These are phyloP conservation scores for Beauveria scarabaeidicola DNA, from an alignment of 2,329 filamentous ascomycete genomes.

Conservation along the genomic window DNA sequence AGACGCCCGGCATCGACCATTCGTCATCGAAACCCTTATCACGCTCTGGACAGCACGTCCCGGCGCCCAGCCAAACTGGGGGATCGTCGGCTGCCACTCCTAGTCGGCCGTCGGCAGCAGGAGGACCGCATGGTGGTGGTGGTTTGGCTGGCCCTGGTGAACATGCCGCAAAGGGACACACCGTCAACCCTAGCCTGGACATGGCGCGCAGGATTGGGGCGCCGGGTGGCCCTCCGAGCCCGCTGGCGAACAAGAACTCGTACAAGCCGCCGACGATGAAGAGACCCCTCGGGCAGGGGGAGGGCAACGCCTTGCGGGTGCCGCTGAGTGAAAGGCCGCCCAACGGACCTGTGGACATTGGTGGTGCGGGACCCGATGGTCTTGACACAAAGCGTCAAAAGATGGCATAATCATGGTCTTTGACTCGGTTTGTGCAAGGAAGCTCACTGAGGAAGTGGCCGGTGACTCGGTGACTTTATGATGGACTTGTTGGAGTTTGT, in stretches of 20 bases:
- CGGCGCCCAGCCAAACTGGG: slow-evolving; percentile 27
- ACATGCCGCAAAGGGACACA: slow-evolving; percentile 28
- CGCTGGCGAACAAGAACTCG: slow-evolving; percentile 47
- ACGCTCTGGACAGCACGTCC: slow-evolving; percentile 45
- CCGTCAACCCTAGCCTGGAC: slow-evolving; percentile 46
- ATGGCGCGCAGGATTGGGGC: slow-evolving; percentile 50
- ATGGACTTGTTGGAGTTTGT: slow-evolving; percentile 1
- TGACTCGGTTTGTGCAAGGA: not conserved
- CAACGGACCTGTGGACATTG: slow-evolving; percentile 26
- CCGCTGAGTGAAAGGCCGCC: slow-evolving; percentile 43
- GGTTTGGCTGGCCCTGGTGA: slow-evolving; percentile 8
- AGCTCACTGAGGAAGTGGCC: not conserved
- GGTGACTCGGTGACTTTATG: not conserved
- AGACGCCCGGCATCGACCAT: slow-evolving; percentile 82
- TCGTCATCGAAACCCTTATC: slow-evolving; percentile 64
- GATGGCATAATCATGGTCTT: slow-evolving; percentile 22
- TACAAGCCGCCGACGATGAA: slow-evolving; percentile 55
- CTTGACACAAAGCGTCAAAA: slow-evolving; percentile 46
- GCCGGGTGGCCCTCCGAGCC: slow-evolving; percentile 45
- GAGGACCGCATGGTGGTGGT: not conserved
- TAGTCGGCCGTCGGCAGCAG: slow-evolving; percentile 11
- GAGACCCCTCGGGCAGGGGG: slow-evolving; percentile 28
- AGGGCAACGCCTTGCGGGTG: slow-evolving; percentile 26
- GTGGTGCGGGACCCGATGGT: slow-evolving; percentile 19
- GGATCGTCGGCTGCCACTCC: slow-evolving; percentile 9